These are phyloP conservation scores for Alloascoidea africana DNA, from an alignment of 805 yeast genomes.

Conservation along the genomic window DNA sequence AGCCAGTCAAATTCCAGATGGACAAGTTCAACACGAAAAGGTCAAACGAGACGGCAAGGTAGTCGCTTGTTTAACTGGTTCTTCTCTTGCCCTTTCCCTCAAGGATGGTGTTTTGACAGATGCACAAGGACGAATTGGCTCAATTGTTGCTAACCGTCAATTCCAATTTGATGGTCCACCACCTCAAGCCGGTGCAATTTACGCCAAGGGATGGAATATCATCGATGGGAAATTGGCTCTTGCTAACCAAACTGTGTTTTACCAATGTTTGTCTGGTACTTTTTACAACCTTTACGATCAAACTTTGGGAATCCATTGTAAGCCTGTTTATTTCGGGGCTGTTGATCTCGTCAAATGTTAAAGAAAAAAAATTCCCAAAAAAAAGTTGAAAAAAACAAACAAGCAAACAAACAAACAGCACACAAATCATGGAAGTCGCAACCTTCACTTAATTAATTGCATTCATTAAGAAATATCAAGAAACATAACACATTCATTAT, in stretches of 20 bases:
- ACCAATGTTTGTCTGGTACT: conserved; percentile 61
- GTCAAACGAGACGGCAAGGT: neutral
- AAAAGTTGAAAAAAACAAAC: neutral
- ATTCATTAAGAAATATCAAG: no score
- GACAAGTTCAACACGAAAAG: conserved; percentile 13
- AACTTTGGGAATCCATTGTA: conserved; percentile 45
- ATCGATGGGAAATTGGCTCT: conserved; percentile 46
- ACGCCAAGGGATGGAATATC: conserved; percentile 40
- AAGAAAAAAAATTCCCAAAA: conserved; percentile 2
- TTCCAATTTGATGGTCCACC: conserved; percentile 72
- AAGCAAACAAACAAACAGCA: no score
- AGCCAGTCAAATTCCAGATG: conserved; percentile 13
- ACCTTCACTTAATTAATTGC: no score
- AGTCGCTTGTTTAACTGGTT: conserved; percentile 28
- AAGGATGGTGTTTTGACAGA: conserved; percentile 37
- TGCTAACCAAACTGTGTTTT: conserved; percentile 46
- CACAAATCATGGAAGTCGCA: neutral
- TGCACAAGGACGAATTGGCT: conserved; percentile 51
- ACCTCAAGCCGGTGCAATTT: conserved; percentile 66
- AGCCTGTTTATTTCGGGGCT: conserved; percentile 41
- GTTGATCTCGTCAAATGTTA: conserved; percentile 44
- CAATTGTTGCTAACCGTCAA: conserved; percentile 72
- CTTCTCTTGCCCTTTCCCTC: conserved; percentile 42
- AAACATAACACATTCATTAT: no score
- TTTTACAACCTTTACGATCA: conserved; percentile 70